Conservation (phyloP, 805 yeast genomes). For the Zygoascus tannicola region DNA sequence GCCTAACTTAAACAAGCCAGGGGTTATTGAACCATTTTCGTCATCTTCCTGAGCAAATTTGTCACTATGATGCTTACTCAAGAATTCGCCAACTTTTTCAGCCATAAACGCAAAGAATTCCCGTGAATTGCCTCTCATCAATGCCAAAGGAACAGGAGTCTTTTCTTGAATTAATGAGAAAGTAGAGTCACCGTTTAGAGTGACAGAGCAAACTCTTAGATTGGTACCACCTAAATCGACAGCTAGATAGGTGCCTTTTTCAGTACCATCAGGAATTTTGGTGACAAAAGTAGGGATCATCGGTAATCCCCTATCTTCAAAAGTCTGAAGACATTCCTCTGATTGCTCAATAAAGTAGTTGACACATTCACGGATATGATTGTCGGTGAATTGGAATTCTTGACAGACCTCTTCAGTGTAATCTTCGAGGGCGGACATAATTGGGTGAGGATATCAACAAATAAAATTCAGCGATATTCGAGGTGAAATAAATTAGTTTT, state of each 20-base stretch:
- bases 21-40: constrained; percentile 14
- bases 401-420: constrained; percentile 12
- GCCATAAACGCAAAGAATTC: constrained; percentile 73
- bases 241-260: constrained; percentile 73
- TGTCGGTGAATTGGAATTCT: constrained; percentile 18
- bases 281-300: constrained; percentile 95
- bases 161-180: constrained; percentile 69
- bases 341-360: constrained; percentile 22
- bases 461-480: too few species aligned
- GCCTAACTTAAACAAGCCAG: constrained; percentile 55
- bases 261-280: constrained; percentile 74
- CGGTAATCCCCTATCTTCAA: constrained; percentile 27
- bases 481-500: too few species aligned
- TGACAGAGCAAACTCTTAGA: constrained; percentile 86
- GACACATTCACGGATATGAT: constrained; percentile 17
- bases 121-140: constrained; percentile 55
- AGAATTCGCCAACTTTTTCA: constrained; percentile 52
- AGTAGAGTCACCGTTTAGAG: constrained; percentile 53
- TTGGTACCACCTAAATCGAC: constrained; percentile 96
- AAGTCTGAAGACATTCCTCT: constrained; percentile 22
- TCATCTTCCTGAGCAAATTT: constrained; percentile 16
- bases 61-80: constrained; percentile 56
- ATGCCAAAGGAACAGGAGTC: constrained; percentile 65
- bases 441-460: too few species aligned
- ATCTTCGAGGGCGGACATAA: too few species aligned